Base-by-base conservation (phyloP, 495 filamentous ascomycete genomes). In the Neurospora sp. region DNA sequence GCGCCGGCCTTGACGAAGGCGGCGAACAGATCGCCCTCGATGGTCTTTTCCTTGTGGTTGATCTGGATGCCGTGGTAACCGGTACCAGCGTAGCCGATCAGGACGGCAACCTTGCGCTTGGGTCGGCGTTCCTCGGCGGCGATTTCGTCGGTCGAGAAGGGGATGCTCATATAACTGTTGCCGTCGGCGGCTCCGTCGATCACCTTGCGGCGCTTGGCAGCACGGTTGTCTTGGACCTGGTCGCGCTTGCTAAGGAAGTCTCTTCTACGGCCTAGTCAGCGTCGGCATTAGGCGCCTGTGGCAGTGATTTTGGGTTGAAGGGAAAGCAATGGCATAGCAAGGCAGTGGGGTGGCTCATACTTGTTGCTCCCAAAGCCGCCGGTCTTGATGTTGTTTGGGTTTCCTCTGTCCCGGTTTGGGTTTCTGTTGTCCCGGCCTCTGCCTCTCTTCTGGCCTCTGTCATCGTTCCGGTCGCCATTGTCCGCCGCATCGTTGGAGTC, bases 1-100 rank as follows among this genome's bases (percentile, higher is more conserved):
- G 95, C 94, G 27, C 94, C 93, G 27, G 94, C 93, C 9, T 88
- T 89, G 41, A 99, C 91, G 72, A 99, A 91, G 14, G 96, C 96
- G 16, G 88, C 86, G 79, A 99, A 99, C 0, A 99, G 84, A 76
- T 99, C 96, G n/a, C 96, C 94, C 80, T 98, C 96, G 72, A 99
- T 98, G 1, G 94, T 98, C 83, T 93, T 94, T 74, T 96, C 90
- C 44, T 91, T 82, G 70, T 82, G 81, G 76, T 87, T 88, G 73
- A 98, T 89, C 81, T 99, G 96, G 88, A 99, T 94, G 73, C 96
- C 96, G 81, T 92, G 94, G 82, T 99, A 99, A 16, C 96, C 96
- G n/a, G 92, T 96, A 37, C 96, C 96, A 31, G 93, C 93, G 79
- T 99, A 99, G 7, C 96, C 95, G 74, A 99, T 88, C 84, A 98